Conservation (phyloP, 2,329 filamentous ascomycete species). For the Juglanconis oblonga region DNA sequence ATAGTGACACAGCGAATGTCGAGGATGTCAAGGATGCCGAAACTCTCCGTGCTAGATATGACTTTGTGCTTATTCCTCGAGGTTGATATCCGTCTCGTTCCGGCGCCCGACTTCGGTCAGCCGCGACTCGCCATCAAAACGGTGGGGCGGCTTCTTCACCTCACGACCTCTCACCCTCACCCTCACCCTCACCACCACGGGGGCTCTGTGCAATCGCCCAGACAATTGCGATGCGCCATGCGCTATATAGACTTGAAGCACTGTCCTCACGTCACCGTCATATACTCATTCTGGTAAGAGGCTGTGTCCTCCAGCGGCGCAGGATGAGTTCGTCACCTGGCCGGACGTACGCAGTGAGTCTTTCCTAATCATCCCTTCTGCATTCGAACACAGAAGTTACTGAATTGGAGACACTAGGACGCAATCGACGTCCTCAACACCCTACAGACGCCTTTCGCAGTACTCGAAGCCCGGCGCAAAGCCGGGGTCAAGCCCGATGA, state of each 20-base stretch:
- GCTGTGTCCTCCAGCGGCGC: background rate
- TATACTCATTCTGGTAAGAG: background rate
- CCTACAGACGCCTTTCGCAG: slow-evolving; percentile 82
- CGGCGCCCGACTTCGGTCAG: slow-evolving; percentile 15
- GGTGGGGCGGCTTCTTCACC: slow-evolving; percentile 5
- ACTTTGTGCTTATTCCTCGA: background rate
- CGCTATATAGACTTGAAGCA: background rate
- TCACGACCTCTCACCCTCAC: background rate
- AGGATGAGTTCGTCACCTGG: slow-evolving; percentile 14
- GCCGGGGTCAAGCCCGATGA: slow-evolving; percentile 70
- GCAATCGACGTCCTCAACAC: slow-evolving; percentile 84
- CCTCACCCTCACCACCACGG: background rate
- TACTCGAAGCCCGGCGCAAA: slow-evolving; percentile 75
- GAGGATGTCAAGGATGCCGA: too few species aligned
- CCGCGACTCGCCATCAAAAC: slow-evolving; percentile 5
- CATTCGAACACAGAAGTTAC: background rate
- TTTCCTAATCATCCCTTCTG: too few species aligned
- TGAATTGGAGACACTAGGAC: slow-evolving; percentile 52
- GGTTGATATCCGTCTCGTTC: background rate
- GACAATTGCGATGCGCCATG: slow-evolving; percentile 16
- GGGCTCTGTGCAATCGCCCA: background rate
- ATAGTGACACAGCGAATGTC: too few species aligned
- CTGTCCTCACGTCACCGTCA: background rate
- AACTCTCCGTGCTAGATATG: background rate
- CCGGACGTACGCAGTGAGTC: slow-evolving; percentile 18